Evolutionary conservation across 1,284 basidiomycete species (phyloP).

Genomic region (Tylopilus sp.): DNA sequence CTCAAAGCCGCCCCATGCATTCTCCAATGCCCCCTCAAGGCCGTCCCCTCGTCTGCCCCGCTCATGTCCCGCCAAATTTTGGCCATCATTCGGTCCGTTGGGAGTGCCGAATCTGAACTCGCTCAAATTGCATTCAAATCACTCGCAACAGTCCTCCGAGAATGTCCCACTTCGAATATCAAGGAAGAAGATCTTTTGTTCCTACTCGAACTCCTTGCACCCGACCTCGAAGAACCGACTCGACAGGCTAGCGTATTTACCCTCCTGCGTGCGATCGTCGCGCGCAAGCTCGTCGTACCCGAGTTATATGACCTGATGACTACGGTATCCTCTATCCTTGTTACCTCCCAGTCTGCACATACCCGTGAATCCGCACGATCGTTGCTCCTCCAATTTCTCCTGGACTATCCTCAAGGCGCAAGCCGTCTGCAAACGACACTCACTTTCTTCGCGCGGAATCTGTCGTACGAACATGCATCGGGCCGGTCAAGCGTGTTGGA

Average conservation of each 20-base stretch:
- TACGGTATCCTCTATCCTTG: slow-evolving; percentile 95
- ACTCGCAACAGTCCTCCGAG: slow-evolving; percentile 88
- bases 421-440: slow-evolving; percentile 90
- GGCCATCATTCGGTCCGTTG: slow-evolving; percentile 85
- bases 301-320: slow-evolving; percentile 99
- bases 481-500: slow-evolving; percentile 95
- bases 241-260: slow-evolving; percentile 91
- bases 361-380: slow-evolving; percentile 94
- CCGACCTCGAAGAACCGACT: slow-evolving; percentile 94
- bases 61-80: slow-evolving; percentile 91
- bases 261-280: slow-evolving; percentile 92
- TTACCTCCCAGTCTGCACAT: slow-evolving; percentile 92
- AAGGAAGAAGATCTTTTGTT: slow-evolving; percentile 92
- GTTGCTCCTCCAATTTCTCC: slow-evolving; percentile 92
- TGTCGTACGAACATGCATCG: slow-evolving; percentile 92
- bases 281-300: slow-evolving; percentile 92
- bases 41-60: slow-evolving; percentile 83
- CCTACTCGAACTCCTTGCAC: slow-evolving; percentile 87
- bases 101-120: slow-evolving; percentile 91
- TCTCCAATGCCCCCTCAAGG: slow-evolving; percentile 86
- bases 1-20: slow-evolving; percentile 88
- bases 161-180: slow-evolving; percentile 83
- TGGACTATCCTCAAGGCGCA: slow-evolving; percentile 98
- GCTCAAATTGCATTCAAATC: slow-evolving; percentile 92
- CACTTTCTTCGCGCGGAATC: slow-evolving; percentile 94